phyloP scores from a whole-genome alignment of 1,139 yeast species.

The Nadsonia commutata region DNA sequence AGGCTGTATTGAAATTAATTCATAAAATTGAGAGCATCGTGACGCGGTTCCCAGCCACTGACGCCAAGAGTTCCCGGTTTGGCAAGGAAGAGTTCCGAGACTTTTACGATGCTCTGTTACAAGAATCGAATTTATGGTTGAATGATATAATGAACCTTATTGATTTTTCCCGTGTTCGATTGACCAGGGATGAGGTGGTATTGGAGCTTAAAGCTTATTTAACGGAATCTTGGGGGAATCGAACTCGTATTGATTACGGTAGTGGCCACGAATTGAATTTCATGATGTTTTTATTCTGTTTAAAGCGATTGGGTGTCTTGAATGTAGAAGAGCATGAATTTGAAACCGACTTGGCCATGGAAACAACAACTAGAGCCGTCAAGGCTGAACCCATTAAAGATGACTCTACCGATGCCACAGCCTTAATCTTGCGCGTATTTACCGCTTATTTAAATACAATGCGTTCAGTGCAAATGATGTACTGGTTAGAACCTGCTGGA shows the following conservation, averaged over 20 bases:
- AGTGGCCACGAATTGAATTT: slow-evolving; percentile 94
- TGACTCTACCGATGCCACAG: slow-evolving; percentile 23
- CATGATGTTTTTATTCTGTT: slow-evolving; percentile 49
- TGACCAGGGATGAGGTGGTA: slow-evolving; percentile 9
- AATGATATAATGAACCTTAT: slow-evolving; percentile 12
- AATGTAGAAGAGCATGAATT: slow-evolving; percentile 11
- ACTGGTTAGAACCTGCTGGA: slow-evolving; percentile 95
- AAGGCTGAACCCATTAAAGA: slow-evolving; percentile 18
- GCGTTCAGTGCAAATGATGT: slow-evolving; percentile 29
- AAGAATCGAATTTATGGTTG: slow-evolving; percentile 21
- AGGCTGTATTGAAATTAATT: slow-evolving; percentile 28
- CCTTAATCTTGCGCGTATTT: slow-evolving; percentile 50
- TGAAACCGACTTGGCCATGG: slow-evolving; percentile 10
- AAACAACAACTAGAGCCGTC: slow-evolving; percentile 7
- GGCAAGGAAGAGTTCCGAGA: slow-evolving; percentile 84
- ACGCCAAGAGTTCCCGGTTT: slow-evolving; percentile 60
- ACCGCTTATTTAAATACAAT: slow-evolving; percentile 37
- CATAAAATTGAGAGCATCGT: slow-evolving; percentile 33
- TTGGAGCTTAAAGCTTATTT: slow-evolving; percentile 40
- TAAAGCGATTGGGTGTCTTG: slow-evolving; percentile 30
- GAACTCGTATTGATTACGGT: slow-evolving; percentile 84
- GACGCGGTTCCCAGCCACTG: slow-evolving; percentile 53
- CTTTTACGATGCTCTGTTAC: slow-evolving; percentile 55
- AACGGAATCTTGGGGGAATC: slow-evolving; percentile 68
- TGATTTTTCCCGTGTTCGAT: background rate